A percentile compares a stretch with the other conserved stretches of the same genome.
Conservation (phyloP, 129 eudicot genomes). For the Flaveria robusta region DNA sequence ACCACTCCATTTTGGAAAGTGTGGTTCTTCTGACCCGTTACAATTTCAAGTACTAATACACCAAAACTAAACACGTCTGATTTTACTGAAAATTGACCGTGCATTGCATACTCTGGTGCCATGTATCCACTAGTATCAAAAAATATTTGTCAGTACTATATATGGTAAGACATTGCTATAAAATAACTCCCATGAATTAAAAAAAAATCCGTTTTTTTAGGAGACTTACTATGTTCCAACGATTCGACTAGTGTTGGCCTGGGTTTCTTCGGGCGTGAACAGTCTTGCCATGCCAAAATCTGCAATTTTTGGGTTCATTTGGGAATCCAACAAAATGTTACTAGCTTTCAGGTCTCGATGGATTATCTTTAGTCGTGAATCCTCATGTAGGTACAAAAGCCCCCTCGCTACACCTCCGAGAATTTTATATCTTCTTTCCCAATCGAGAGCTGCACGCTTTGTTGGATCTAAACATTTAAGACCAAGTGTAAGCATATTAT, state of each 20-base stretch:
- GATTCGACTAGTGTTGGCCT: slow-evolving; percentile 37
- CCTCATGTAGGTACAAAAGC: slow-evolving; percentile 46
- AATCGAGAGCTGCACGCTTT: slow-evolving; percentile 24
- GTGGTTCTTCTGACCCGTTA: slow-evolving; percentile 41
- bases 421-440: slow-evolving; percentile 39
- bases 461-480: slow-evolving; percentile 23
- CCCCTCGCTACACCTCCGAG: slow-evolving; percentile 44
- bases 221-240: slow-evolving; percentile 46
- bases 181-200: neutral
- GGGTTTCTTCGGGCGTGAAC: slow-evolving; percentile 39
- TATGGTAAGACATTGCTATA: no score
- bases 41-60: slow-evolving; percentile 42
- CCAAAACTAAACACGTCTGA: slow-evolving; percentile 56
- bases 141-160: neutral
- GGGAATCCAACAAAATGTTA: slow-evolving; percentile 42
- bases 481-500: slow-evolving; percentile 9
- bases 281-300: slow-evolving; percentile 50
- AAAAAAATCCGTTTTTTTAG: neutral
- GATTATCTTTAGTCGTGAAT: slow-evolving; percentile 43
- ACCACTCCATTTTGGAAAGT: slow-evolving; percentile 19
- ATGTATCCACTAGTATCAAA: slow-evolving; percentile 38
- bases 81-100: slow-evolving; percentile 48
- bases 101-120: slow-evolving; percentile 41
- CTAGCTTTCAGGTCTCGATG: slow-evolving; percentile 55
- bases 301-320: slow-evolving; percentile 48